Base-by-base conservation (phyloP, 2,329 filamentous ascomycete species). In the Polychaeton citri region DNA sequence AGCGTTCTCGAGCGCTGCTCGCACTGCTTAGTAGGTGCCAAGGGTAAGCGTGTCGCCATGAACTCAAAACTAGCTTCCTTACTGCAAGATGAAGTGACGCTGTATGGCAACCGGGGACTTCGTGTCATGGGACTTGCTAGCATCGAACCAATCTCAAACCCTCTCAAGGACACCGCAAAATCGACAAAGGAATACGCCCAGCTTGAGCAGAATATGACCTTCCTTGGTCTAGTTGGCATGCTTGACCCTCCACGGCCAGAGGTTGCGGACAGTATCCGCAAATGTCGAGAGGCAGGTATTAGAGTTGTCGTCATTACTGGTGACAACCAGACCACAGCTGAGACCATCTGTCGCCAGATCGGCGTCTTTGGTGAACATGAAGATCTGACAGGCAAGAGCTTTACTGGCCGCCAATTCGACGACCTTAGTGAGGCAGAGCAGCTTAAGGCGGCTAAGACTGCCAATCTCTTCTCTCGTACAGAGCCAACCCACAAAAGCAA, bases 401-500 rank as follows among this genome's bases (percentile, higher is more conserved):
- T 74, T 53, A 98, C 90, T 45, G 90, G 90, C 38, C 80, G 88
- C 46, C 82, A 98, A 59, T 98, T 98, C 48, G 90, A 98, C 53
- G 76, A 77, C 39, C 69, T 98, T 36, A 81, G 72, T 54, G 73
- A 85, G 19, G 66, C 65, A 45, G 82, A 93, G 57, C 79, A 96
- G 62, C 68, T 93, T 28, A 72, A 82, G 52, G 90, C 85, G 15
- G 88, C 85, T 33, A 83, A 82, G 63, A 76, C 67, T 30, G 90
- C 88, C 2, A 93, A 81, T 33, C 70, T 98, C 20, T 98, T 98
- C 68, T 98, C 90, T 21, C 82, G 90, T 44, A 92, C 93, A 17
- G 90, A 98, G 61, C 90, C 90, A 35, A 76, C 72, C 34, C 90
- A 98, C 72, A 98, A 98, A 72, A 92, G 83, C n/a, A 90, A 85